These are phyloP conservation scores for Diaporthe citrichinensis DNA, from an alignment of 2,329 filamentous ascomycete genomes.

Conservation along the genomic window DNA sequence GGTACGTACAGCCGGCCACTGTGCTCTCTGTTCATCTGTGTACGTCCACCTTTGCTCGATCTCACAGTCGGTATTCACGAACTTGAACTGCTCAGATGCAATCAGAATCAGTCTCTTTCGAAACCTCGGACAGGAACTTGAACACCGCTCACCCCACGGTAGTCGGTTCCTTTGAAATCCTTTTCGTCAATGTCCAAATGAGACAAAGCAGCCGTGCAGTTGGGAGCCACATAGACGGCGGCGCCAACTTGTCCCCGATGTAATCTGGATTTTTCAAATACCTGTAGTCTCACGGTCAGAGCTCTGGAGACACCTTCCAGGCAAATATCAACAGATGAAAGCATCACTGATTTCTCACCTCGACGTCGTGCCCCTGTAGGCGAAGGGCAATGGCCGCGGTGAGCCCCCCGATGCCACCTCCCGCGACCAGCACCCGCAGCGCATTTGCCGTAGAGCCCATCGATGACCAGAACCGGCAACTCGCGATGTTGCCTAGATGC, in stretches of 20 bases:
- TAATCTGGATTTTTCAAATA: conserved; percentile 38
- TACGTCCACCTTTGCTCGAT: neutral
- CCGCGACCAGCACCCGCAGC: conserved; percentile 34
- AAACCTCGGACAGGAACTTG: no score
- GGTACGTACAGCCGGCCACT: conserved; percentile 35
- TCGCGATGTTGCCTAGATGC: neutral
- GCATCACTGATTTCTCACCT: neutral
- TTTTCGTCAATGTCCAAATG: conserved; percentile 32
- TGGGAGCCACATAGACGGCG: conserved; percentile 38
- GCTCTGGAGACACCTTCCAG: no score
- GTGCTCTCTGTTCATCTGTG: conserved; percentile 18
- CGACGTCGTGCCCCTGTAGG: conserved; percentile 37
- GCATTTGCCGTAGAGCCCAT: conserved; percentile 15
- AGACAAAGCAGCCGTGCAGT: conserved; percentile 37
- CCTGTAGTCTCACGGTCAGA: conserved; percentile 13
- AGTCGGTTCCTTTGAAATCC: conserved; percentile 20
- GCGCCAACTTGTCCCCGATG: conserved; percentile 30
- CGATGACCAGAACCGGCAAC: neutral
- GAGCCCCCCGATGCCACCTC: conserved; percentile 38
- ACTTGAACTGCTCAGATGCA: conserved; percentile 28
- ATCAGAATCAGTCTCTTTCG: neutral
- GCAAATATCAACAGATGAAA: no score
- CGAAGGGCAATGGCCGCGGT: conserved; percentile 37
- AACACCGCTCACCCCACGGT: conserved; percentile 26
- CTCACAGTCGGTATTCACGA: conserved; percentile 26